These are phyloP conservation scores for Cinnamomum chago DNA, from an alignment of 164 flowering plant genomes.

Conservation along the genomic window DNA sequence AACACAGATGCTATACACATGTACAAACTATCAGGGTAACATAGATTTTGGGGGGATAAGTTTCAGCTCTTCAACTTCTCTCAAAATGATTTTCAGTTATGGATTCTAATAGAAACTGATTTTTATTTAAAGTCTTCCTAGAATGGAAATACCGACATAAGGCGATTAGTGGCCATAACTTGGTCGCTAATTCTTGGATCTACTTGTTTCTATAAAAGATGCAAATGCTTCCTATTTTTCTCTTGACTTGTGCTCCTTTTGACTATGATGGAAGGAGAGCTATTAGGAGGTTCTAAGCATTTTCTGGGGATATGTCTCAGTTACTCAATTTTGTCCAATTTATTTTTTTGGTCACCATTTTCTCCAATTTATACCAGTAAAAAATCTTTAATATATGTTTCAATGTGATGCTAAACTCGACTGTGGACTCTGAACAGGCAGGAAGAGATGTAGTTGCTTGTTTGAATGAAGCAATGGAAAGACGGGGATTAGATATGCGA, in stretches of 20 bases:
- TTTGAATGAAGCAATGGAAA: constrained; percentile 75
- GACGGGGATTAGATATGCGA: constrained; percentile 63
- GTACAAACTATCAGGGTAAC: no score
- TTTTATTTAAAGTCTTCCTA: no score
- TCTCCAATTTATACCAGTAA: background rate
- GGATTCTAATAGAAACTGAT: no score
- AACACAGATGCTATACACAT: no score
- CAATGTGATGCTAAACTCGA: background rate
- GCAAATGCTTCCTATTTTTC: background rate
- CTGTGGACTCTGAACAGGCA: constrained; percentile 36
- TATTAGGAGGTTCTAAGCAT: background rate
- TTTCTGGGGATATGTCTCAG: background rate
- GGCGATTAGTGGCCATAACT: no score
- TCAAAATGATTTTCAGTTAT: no score
- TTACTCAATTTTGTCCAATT: background rate
- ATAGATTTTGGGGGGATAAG: no score
- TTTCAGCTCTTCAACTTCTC: no score
- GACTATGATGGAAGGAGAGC: background rate
- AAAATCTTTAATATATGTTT: background rate
- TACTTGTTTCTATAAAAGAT: background rate
- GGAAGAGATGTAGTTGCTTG: constrained; percentile 86
- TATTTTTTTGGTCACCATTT: no score
- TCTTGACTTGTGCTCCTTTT: background rate
- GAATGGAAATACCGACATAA: no score
- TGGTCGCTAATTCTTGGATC: background rate